These are phyloP conservation scores for Clonostachys byssicola DNA, from an alignment of 2,329 filamentous ascomycete species.

Conservation along the genomic window DNA sequence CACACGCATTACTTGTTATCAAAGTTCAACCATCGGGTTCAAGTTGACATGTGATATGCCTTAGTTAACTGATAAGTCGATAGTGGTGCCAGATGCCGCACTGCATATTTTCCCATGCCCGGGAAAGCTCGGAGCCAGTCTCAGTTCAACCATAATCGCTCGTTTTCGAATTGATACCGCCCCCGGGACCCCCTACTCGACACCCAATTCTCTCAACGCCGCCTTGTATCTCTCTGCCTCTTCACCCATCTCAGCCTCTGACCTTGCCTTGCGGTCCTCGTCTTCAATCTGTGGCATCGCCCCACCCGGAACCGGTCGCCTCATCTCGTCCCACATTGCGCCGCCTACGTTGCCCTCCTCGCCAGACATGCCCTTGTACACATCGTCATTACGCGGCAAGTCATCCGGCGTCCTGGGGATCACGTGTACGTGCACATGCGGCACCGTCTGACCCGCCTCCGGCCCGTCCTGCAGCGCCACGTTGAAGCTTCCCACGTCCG, in stretches of 20 bases:
- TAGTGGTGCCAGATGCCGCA: too few relatives aligned
- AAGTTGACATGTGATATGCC: background rate
- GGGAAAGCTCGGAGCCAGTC: background rate
- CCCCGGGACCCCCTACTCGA: conserved; percentile 8
- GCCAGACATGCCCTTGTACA: conserved; percentile 80
- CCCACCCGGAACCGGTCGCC: conserved; percentile 44
- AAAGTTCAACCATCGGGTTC: too few relatives aligned
- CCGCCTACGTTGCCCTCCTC: conserved; percentile 81
- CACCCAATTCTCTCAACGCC: conserved; percentile 38
- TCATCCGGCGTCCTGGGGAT: conserved; percentile 67
- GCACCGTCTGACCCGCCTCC: conserved; percentile 88
- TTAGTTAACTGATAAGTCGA: background rate
- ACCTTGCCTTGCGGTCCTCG: conserved; percentile 61
- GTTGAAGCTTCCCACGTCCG: conserved; percentile 73
- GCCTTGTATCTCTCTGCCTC: conserved; percentile 68
- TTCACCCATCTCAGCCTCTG: conserved; percentile 69
- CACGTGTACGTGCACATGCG: conserved; percentile 90
- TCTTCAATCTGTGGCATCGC: conserved; percentile 70
- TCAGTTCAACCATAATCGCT: background rate
- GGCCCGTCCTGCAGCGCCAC: conserved; percentile 91
- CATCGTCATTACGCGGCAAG: conserved; percentile 53
- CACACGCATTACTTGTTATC: too few relatives aligned
- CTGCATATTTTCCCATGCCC: background rate
- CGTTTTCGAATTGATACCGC: too few relatives aligned
- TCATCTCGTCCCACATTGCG: conserved; percentile 60